Percentiles rank a stretch among this genome's conserved stretches.
These are phyloP conservation scores for Cercospora sp. DNA, from an alignment of 2,329 filamentous ascomycete species.

Conservation along the genomic window DNA sequence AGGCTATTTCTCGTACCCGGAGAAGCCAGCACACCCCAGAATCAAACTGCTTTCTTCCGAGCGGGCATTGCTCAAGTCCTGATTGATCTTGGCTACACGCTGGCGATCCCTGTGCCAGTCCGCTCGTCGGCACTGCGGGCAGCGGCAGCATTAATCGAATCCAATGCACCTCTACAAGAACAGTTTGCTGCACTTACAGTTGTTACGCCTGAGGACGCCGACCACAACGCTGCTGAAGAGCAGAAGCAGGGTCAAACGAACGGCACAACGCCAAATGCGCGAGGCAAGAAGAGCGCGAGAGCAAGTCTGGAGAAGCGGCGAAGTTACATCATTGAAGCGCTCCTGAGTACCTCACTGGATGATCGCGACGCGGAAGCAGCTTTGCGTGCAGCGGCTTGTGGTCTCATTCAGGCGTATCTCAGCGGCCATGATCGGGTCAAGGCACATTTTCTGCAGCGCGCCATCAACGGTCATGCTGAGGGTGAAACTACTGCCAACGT, in stretches of 20 bases:
- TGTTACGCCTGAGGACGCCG: slow-evolving; percentile 24
- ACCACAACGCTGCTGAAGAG: slow-evolving; percentile 24
- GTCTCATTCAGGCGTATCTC: slow-evolving; percentile 92
- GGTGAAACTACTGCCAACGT: slow-evolving; percentile 82
- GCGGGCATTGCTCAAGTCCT: slow-evolving; percentile 77
- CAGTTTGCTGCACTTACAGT: slow-evolving; percentile 86
- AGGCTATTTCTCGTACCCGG: slow-evolving; percentile 81
- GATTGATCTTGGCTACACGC: slow-evolving; percentile 78
- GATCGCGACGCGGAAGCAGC: slow-evolving; percentile 70
- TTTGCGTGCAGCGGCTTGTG: slow-evolving; percentile 78
- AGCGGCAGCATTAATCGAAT: slow-evolving; percentile 84
- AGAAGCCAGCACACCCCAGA: slow-evolving; percentile 76
- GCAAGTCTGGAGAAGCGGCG: slow-evolving; percentile 40
- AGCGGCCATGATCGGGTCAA: slow-evolving; percentile 77
- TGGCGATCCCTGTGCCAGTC: slow-evolving; percentile 70
- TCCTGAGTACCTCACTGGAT: slow-evolving; percentile 77
- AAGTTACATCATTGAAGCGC: slow-evolving; percentile 87
- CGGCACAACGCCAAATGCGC: slow-evolving; percentile 30
- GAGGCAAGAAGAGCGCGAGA: slow-evolving; percentile 30
- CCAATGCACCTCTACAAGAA: slow-evolving; percentile 78
- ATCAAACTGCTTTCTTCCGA: slow-evolving; percentile 83
- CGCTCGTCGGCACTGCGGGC: slow-evolving; percentile 82
- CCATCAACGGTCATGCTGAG: slow-evolving; percentile 83
- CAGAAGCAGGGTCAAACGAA: slow-evolving; percentile 30
- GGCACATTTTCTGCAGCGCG: slow-evolving; percentile 80